Evolutionary conservation across 805 yeast genomes (phyloP).

Genomic region (Tetrapisispora nanseiensis): DNA sequence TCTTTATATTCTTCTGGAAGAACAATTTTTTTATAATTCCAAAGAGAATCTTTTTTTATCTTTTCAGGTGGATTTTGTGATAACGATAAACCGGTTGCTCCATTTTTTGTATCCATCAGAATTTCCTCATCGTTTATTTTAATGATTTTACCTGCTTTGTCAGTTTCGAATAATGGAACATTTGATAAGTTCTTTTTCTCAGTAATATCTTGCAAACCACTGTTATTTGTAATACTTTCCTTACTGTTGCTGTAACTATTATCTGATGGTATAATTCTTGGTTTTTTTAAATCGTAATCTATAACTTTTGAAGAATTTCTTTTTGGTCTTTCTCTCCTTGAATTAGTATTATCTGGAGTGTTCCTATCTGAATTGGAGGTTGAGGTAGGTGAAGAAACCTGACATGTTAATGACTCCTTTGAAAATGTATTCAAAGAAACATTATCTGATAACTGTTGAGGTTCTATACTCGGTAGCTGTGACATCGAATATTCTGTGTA

Average conservation of each 20-base stretch:
- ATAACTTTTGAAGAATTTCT: slow-evolving; percentile 24
- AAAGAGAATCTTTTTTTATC: slow-evolving; percentile 44
- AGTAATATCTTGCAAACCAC: not conserved
- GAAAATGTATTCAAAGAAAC: not conserved
- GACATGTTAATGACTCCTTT: not conserved
- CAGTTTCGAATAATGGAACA: slow-evolving; percentile 7
- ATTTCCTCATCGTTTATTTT: slow-evolving; percentile 32
- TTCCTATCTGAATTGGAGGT: not conserved
- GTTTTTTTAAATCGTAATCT: slow-evolving; percentile 26
- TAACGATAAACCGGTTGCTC: slow-evolving; percentile 64
- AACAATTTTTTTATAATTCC: slow-evolving; percentile 34
- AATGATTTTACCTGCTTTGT: slow-evolving; percentile 14
- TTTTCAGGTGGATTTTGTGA: slow-evolving; percentile 58
- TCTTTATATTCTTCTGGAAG: slow-evolving; percentile 12
- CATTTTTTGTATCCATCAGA: slow-evolving; percentile 38
- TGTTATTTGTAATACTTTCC: not conserved
- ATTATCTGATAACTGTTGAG: not conserved
- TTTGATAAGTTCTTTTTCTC: not conserved
- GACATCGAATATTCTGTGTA: too few species aligned
- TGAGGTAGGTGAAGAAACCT: not conserved
- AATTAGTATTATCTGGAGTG: not conserved
- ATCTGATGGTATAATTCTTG: slow-evolving; percentile 23
- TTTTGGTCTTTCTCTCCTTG: slow-evolving; percentile 16
- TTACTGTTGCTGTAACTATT: slow-evolving; percentile 4
- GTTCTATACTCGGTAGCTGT: not conserved